These are phyloP conservation scores for Aspergillus eucalypticola DNA, from an alignment of 2,329 filamentous ascomycete genomes.

Conservation along the genomic window DNA sequence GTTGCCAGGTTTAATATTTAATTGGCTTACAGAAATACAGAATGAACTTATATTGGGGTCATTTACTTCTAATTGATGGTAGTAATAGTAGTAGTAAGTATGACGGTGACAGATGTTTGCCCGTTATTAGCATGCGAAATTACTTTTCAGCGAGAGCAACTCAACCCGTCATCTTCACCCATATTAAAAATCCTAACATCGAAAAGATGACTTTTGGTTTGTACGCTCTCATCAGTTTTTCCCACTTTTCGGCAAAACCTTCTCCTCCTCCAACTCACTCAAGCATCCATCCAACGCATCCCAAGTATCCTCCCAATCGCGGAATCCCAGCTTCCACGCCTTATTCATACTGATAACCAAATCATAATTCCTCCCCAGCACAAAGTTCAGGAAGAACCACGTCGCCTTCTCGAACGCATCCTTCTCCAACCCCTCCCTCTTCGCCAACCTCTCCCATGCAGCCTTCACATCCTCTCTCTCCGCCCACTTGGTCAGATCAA, in stretches of 20 bases:
- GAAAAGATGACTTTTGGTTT: rapidly evolving
- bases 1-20: too few relatives aligned
- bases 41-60: too few relatives aligned
- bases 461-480: not conserved
- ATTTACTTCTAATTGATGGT: too few relatives aligned
- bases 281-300: not conserved
- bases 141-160: too few relatives aligned
- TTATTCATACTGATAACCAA: not conserved
- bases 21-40: too few relatives aligned
- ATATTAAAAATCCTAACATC: too few relatives aligned
- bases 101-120: too few relatives aligned
- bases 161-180: too few relatives aligned
- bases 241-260: not conserved
- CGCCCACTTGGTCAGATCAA: not conserved
- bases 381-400: not conserved
- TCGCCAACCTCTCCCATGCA: not conserved
- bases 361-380: not conserved
- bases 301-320: not conserved
- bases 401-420: not conserved
- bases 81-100: too few relatives aligned
- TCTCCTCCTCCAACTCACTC: not conserved
- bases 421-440: not conserved
- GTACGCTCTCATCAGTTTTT: not conserved
- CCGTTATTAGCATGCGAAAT: too few relatives aligned
- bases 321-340: not conserved